Conservation (phyloP, 768 basidiomycete species). For the Boletus tomentosulus region DNA sequence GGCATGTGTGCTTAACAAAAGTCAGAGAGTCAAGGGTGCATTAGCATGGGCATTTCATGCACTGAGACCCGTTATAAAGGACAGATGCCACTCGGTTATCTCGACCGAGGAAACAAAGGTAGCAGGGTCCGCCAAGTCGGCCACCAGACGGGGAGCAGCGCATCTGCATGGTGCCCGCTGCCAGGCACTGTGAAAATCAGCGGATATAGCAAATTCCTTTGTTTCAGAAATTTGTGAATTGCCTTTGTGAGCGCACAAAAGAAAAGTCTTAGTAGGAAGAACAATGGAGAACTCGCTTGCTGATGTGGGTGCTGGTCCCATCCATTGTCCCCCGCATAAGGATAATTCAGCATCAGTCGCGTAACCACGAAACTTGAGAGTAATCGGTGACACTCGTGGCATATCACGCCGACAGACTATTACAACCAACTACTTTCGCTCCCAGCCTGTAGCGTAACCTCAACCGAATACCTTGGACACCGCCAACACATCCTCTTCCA, state of each 20-base stretch:
- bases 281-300: conserved; percentile 31
- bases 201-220: conserved; percentile 15
- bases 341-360: not conserved
- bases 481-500: conserved; percentile 74
- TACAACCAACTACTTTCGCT: not conserved
- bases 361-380: not conserved
- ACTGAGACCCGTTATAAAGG: conserved; percentile 24
- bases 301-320: not conserved
- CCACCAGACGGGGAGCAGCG: not conserved
- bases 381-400: not conserved
- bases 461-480: conserved; percentile 89
- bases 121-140: conserved; percentile 7
- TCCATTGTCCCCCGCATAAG: conserved; percentile 17
- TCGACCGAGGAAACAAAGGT: conserved; percentile 31
- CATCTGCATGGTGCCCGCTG: not conserved
- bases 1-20: conserved; percentile 44
- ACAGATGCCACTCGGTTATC: conserved; percentile 24
- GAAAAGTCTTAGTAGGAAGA: conserved; percentile 9
- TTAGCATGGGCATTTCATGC: conserved; percentile 5
- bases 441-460: conserved; percentile 13
- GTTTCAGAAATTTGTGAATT: conserved; percentile 21
- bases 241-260: conserved; percentile 30
- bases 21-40: conserved; percentile 14
- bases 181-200: not conserved
- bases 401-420: too few relatives aligned